Evolutionary conservation across 2,329 filamentous ascomycete genomes (phyloP).

Genomic region (Juglanconis oblonga): DNA sequence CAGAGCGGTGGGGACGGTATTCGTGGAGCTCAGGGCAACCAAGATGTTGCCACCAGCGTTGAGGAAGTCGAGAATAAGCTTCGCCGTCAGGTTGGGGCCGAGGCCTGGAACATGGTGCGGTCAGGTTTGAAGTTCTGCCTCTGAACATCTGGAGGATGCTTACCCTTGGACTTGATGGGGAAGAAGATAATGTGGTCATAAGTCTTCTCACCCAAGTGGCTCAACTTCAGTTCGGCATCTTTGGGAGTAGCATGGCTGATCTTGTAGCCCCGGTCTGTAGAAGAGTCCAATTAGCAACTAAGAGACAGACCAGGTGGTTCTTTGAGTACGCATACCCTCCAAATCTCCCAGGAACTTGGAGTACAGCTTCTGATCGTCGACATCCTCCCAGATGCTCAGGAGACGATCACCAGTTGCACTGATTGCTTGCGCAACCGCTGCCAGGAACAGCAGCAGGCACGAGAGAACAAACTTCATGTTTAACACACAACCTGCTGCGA

Average conservation of each 20-base stretch:
- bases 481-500: conserved; percentile 18
- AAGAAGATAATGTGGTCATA: conserved; percentile 92
- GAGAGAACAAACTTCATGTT: conserved; percentile 75
- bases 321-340: conserved; percentile 47
- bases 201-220: conserved; percentile 79
- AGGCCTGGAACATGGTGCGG: conserved; percentile 56
- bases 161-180: conserved; percentile 87
- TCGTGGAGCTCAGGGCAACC: conserved; percentile 72
- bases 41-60: conserved; percentile 91
- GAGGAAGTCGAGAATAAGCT: conserved; percentile 83
- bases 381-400: conserved; percentile 82
- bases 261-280: conserved; percentile 74
- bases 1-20: conserved; percentile 68
- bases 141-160: conserved; percentile 14
- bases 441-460: conserved; percentile 64
- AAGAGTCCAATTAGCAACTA: conserved; percentile 22
- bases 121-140: background rate
- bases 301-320: background rate
- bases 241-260: conserved; percentile 82
- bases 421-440: conserved; percentile 67
- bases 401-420: conserved; percentile 78
- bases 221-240: conserved; percentile 72
- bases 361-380: conserved; percentile 76
- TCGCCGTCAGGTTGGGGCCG: conserved; percentile 83
- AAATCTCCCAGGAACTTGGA: conserved; percentile 76